These are phyloP conservation scores for Fusarium siculi DNA, from an alignment of 2,329 filamentous ascomycete species.

Conservation along the genomic window DNA sequence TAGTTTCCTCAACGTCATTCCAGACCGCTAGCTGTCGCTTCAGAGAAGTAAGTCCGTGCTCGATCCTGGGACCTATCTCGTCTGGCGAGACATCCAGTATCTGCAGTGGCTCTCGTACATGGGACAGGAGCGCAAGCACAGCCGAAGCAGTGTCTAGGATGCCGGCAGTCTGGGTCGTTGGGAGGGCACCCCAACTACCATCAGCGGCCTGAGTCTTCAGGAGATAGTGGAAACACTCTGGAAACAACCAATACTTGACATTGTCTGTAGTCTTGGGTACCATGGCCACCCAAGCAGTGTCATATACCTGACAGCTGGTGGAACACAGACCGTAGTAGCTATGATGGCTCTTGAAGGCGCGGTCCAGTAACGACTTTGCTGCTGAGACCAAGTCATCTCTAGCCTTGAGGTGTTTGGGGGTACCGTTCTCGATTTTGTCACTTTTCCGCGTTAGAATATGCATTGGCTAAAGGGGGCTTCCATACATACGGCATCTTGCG, in stretches of 20 bases:
- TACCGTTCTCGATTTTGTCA: fast-evolving
- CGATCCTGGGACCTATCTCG: not conserved
- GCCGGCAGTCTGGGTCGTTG: not conserved
- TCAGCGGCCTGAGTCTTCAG: not conserved
- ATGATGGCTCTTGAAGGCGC: not conserved
- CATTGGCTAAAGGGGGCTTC: fast-evolving
- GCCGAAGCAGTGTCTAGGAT: not conserved
- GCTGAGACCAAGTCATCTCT: not conserved
- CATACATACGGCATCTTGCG: not conserved
- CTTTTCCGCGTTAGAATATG: fast-evolving
- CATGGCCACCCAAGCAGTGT: slow-evolving; percentile 11
- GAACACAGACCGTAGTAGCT: not conserved
- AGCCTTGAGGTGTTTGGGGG: fast-evolving
- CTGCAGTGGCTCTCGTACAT: not conserved
- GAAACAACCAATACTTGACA: not conserved
- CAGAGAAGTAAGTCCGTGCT: not conserved
- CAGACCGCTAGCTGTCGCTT: not conserved
- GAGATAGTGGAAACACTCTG: not conserved
- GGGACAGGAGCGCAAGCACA: not conserved
- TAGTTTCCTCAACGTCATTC: not conserved
- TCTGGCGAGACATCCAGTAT: not conserved
- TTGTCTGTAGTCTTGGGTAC: not conserved
- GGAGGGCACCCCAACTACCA: not conserved
- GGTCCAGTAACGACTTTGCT: not conserved
- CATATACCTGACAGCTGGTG: not conserved